Percentiles rank a stretch among this genome's conserved stretches.
phyloP scores from a whole-genome alignment of 169 alveolate genomes.

The Babesia gibsoni region DNA sequence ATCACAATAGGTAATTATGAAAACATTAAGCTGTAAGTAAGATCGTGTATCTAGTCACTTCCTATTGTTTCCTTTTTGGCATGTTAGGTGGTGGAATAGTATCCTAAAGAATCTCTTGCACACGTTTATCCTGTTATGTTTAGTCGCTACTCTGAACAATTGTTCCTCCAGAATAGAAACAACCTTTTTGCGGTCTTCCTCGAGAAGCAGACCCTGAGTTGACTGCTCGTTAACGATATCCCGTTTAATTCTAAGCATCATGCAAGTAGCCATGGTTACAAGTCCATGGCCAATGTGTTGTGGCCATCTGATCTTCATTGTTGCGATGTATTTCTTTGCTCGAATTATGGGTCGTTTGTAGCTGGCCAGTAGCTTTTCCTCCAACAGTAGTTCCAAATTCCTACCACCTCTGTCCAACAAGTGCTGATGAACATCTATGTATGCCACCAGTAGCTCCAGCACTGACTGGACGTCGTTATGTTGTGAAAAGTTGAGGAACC shows the following conservation, averaged over 20 bases:
- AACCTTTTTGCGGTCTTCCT: conserved; percentile 41
- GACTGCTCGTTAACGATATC: conserved; percentile 53
- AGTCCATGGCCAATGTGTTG: conserved; percentile 22
- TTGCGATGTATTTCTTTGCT: conserved; percentile 50
- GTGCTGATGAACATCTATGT: conserved; percentile 82
- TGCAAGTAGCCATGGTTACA: conserved; percentile 52
- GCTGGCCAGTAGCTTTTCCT: conserved; percentile 62
- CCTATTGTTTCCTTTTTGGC: no score
- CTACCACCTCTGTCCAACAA: conserved; percentile 74
- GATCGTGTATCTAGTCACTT: no score
- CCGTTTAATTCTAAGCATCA: conserved; percentile 52
- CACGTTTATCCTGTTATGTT: conserved; percentile 26
- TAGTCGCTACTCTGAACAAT: conserved; percentile 35
- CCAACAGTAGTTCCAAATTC: conserved; percentile 69
- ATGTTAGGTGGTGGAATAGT: not conserved
- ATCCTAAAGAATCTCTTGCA: conserved; percentile 19
- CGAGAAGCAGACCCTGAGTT: conserved; percentile 51
- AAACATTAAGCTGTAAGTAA: no score
- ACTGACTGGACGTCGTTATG: conserved; percentile 28
- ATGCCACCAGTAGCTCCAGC: conserved; percentile 74
- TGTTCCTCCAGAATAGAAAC: conserved; percentile 47
- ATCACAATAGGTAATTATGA: no score
- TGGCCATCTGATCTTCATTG: conserved; percentile 7
- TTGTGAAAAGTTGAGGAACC: conserved; percentile 34
- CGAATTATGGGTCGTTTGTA: conserved; percentile 19